A percentile compares a stretch with the other conserved stretches of the same genome.
Evolutionary conservation across 805 yeast species (phyloP).

Genomic region (Myxozyma kluyveri): DNA sequence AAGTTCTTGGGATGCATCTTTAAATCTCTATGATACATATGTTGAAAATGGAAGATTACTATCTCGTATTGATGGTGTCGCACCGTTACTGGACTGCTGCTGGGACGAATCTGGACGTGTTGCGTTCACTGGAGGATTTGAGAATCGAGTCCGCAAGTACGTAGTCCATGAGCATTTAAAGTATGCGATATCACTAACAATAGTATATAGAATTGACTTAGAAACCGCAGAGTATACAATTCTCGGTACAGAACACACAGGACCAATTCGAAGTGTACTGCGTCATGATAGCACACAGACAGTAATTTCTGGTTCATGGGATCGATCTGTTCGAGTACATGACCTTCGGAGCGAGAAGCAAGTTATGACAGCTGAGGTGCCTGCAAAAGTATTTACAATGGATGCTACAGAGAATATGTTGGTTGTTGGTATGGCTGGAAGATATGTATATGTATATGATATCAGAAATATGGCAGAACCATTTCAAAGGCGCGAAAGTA

Average conservation of each 20-base stretch:
- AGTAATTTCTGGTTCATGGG: constrained; percentile 63
- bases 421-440: constrained; percentile 54
- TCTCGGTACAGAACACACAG: constrained; percentile 39
- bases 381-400: constrained; percentile 60
- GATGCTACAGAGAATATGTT: constrained; percentile 50
- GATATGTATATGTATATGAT: constrained; percentile 59
- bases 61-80: constrained; percentile 33
- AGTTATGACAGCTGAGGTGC: constrained; percentile 33
- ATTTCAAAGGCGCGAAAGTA: constrained; percentile 54
- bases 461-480: constrained; percentile 48
- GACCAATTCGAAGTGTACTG: constrained; percentile 44
- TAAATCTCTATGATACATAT: constrained; percentile 46
- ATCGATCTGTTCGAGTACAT: constrained; percentile 48
- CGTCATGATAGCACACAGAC: constrained; percentile 36
- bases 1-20: constrained; percentile 58
- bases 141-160: constrained; percentile 14
- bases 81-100: constrained; percentile 37
- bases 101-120: constrained; percentile 32
- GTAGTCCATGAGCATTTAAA: not conserved
- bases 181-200: not conserved
- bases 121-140: constrained; percentile 24
- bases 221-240: constrained; percentile 42
- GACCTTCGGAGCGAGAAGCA: constrained; percentile 43
- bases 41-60: constrained; percentile 23
- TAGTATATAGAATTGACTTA: constrained; percentile 44